Conservation (phyloP, 306 rosid species). For the Begonia peltatifolia region DNA sequence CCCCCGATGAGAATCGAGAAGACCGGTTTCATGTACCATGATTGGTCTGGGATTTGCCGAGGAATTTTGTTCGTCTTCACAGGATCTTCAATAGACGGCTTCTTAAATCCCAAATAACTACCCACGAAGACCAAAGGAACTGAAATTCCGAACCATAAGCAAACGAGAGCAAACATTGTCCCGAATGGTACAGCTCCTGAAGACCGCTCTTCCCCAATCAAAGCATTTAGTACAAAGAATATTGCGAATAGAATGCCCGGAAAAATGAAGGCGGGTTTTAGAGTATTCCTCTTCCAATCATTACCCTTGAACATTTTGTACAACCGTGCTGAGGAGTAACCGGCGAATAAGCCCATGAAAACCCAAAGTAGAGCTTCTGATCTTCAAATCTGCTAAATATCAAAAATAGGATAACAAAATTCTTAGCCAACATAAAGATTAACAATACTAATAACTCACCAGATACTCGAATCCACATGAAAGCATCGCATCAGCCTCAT, state of each 20-base stretch:
- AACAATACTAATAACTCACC: too few species aligned
- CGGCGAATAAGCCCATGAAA: slow-evolving; percentile 97
- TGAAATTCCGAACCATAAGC: slow-evolving; percentile 92
- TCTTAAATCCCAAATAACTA: slow-evolving; percentile 52
- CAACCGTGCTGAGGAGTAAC: slow-evolving; percentile 89
- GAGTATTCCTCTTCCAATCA: slow-evolving; percentile 58
- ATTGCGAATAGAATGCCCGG: slow-evolving; percentile 52
- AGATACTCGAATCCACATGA: too few species aligned
- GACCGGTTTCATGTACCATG: slow-evolving; percentile 72
- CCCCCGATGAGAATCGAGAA: slow-evolving; percentile 72
- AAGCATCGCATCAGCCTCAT: too few species aligned
- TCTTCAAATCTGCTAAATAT: too few species aligned
- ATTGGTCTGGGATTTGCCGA: slow-evolving; percentile 77
- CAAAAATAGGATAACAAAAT: too few species aligned
- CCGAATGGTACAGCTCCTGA: slow-evolving; percentile 97
- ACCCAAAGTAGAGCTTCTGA: slow-evolving; percentile 27
- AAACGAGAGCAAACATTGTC: slow-evolving; percentile 87
- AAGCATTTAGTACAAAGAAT: slow-evolving; percentile 71
- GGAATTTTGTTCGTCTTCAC: slow-evolving; percentile 81
- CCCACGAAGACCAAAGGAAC: slow-evolving; percentile 78
- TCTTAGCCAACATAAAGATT: too few species aligned
- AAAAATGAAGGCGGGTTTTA: slow-evolving; percentile 66
- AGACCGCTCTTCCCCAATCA: slow-evolving; percentile 84
- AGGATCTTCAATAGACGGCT: slow-evolving; percentile 52
- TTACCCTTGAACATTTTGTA: slow-evolving; percentile 99